phyloP scores from a whole-genome alignment of 2,329 filamentous ascomycete species.

The Fusarium mangiferae region DNA sequence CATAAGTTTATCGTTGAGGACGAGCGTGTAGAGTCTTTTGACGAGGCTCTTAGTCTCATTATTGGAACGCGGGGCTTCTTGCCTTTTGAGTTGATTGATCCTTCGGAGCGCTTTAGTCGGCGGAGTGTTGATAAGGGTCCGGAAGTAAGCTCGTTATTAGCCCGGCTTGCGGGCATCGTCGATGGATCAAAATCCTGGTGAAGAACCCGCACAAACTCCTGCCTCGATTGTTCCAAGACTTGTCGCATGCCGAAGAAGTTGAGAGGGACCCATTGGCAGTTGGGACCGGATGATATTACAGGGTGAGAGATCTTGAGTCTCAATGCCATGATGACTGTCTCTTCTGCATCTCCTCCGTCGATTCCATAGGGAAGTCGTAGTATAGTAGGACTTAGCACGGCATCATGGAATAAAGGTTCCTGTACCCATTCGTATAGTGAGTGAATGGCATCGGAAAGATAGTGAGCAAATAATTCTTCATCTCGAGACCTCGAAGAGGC shows the following conservation, averaged over 20 bases:
- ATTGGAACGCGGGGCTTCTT: neutral
- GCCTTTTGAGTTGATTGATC: neutral
- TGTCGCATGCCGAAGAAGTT: constrained; percentile 74
- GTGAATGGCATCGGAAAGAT: constrained; percentile 56
- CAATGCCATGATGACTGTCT: constrained; percentile 63
- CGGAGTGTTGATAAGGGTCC: constrained; percentile 5
- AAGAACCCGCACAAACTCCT: constrained; percentile 68
- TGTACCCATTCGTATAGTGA: constrained; percentile 54
- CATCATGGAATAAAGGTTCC: constrained; percentile 58
- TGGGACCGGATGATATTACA: constrained; percentile 58
- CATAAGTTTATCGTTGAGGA: constrained; percentile 15
- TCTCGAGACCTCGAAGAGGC: constrained; percentile 41
- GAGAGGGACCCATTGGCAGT: constrained; percentile 69
- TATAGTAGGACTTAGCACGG: constrained; percentile 55
- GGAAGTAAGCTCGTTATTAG: constrained; percentile 17
- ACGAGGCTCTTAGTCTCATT: neutral
- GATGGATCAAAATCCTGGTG: constrained; percentile 66
- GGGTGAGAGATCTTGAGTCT: constrained; percentile 71
- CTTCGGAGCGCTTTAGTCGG: neutral
- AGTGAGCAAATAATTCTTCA: constrained; percentile 56
- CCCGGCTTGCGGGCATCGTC: constrained; percentile 3
- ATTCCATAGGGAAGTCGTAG: constrained; percentile 54
- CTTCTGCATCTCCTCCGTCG: constrained; percentile 17
- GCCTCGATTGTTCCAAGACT: constrained; percentile 66
- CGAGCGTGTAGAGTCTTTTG: constrained; percentile 1